Conservation (phyloP, 345 rosid genomes). For the Psidium friedrichsthalianum region DNA sequence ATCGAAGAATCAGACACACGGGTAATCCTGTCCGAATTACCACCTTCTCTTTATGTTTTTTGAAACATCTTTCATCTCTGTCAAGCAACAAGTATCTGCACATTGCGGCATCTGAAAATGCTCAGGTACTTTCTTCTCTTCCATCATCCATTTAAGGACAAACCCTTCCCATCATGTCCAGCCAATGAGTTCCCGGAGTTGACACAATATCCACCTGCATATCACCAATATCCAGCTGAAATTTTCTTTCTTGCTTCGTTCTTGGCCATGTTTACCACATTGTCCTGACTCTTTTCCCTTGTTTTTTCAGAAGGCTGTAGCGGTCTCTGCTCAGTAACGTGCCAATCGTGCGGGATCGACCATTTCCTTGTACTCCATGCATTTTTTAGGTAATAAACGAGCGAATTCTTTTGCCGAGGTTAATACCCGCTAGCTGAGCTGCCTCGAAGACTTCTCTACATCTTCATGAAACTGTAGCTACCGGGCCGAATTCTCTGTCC, state of each 20-base stretch:
- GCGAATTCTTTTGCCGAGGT: background rate
- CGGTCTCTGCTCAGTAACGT: background rate
- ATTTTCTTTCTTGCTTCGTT: background rate
- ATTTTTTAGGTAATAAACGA: background rate
- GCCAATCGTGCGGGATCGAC: background rate
- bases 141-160: background rate
- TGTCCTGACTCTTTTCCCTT: background rate
- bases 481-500: background rate
- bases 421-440: background rate
- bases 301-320: background rate
- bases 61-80: background rate
- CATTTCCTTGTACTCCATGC: background rate
- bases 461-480: background rate
- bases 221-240: background rate
- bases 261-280: background rate
- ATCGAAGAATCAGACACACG: no score
- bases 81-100: background rate
- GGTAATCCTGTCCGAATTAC: conserved; percentile 19
- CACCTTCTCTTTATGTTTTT: background rate
- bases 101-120: background rate
- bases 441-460: background rate
- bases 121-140: background rate
- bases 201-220: background rate
- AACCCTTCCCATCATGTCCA: background rate
- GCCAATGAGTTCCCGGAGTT: background rate